A percentile compares a stretch with the other conserved stretches of the same genome.
Conservation (phyloP, 2,329 filamentous ascomycete genomes). For the Domatiomyces globalis region DNA sequence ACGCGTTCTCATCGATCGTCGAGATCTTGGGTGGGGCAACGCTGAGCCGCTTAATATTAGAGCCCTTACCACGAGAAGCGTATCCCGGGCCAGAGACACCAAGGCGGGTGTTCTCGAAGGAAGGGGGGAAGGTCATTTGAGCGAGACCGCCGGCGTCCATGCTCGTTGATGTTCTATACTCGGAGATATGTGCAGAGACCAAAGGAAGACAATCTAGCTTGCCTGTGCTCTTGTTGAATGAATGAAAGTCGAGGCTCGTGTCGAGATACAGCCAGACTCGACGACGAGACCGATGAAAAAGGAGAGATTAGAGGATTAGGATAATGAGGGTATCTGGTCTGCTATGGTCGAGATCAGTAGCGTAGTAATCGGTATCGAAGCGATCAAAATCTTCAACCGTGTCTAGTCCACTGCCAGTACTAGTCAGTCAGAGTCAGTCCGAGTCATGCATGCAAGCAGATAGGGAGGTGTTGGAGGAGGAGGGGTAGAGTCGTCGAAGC, state of each 20-base stretch:
- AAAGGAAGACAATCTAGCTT: background rate
- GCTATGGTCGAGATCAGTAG: background rate
- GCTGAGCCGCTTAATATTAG: slow-evolving; percentile 76
- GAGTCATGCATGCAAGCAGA: too few species aligned
- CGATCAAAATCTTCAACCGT: background rate
- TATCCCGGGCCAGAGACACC: slow-evolving; percentile 66
- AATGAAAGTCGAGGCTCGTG: background rate
- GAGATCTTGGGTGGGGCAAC: slow-evolving; percentile 60
- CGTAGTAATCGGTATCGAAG: background rate
- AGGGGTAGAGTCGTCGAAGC: too few species aligned
- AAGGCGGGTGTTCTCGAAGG: slow-evolving; percentile 53
- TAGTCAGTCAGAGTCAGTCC: background rate
- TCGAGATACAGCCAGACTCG: background rate
- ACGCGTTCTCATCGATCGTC: slow-evolving; percentile 49
- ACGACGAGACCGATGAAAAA: background rate
- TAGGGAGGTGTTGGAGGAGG: too few species aligned
- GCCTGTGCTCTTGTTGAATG: background rate
- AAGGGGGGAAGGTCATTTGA: slow-evolving; percentile 93
- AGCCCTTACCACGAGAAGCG: slow-evolving; percentile 70
- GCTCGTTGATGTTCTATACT: slow-evolving; percentile 8
- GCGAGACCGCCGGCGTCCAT: slow-evolving; percentile 97
- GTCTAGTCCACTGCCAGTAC: background rate
- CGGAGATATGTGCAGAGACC: background rate
- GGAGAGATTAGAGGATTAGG: background rate
- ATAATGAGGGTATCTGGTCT: background rate